Percentiles rank a stretch among this genome's conserved stretches.
These are phyloP conservation scores for Leccinum angustisporum DNA, from an alignment of 1,284 basidiomycete genomes.

Conservation along the genomic window DNA sequence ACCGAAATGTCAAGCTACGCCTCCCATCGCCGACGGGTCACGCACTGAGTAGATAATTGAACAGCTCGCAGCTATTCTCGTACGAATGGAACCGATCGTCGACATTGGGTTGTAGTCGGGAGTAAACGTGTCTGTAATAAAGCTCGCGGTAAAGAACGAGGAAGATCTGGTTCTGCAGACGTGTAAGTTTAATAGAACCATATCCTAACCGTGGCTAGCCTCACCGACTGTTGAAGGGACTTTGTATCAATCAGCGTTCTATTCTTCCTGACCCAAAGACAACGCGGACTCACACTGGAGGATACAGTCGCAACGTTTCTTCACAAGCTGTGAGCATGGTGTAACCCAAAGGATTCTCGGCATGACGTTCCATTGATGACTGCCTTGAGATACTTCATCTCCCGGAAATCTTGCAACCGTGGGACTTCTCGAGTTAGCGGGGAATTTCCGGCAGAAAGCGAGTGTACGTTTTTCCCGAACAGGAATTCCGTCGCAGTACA, in stretches of 20 bases:
- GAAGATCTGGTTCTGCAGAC: slow-evolving; percentile 94
- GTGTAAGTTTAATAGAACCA: too few relatives aligned
- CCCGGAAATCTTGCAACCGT: slow-evolving; percentile 51
- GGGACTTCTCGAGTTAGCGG: slow-evolving; percentile 40
- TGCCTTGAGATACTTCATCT: slow-evolving; percentile 60
- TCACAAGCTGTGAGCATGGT: neutral
- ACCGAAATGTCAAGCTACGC: neutral
- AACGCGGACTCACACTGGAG: slow-evolving; percentile 48
- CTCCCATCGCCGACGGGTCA: slow-evolving; percentile 9
- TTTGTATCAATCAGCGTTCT: slow-evolving; percentile 6
- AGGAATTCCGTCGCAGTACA: slow-evolving; percentile 43
- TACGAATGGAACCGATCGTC: slow-evolving; percentile 99
- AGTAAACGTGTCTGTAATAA: slow-evolving; percentile 94
- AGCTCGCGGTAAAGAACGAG: slow-evolving; percentile 95
- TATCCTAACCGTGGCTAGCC: too few relatives aligned
- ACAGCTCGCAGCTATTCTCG: slow-evolving; percentile 96
- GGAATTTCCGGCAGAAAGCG: slow-evolving; percentile 30
- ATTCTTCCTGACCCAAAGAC: neutral
- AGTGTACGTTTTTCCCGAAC: slow-evolving; percentile 35
- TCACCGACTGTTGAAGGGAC: too few relatives aligned
- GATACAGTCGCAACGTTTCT: slow-evolving; percentile 65
- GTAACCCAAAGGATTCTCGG: neutral
- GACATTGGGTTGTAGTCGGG: slow-evolving; percentile 90
- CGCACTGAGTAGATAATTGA: slow-evolving; percentile 91
- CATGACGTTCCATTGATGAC: slow-evolving; percentile 44